These are phyloP conservation scores for Aspergillus mulundensis DNA, from an alignment of 495 filamentous ascomycete genomes.

Conservation along the genomic window DNA sequence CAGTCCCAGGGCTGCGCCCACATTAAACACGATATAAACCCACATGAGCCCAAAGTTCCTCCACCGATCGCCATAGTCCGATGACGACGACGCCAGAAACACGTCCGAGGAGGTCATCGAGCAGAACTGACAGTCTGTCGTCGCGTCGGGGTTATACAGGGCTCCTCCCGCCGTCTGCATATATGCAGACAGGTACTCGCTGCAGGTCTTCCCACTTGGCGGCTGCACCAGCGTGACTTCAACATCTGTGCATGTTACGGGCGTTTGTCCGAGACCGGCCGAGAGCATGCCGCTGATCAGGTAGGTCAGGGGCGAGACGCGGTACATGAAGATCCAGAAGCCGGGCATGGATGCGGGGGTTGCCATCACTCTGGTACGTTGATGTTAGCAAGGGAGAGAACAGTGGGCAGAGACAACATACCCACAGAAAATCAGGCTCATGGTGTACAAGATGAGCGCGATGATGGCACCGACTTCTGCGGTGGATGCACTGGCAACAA, in stretches of 20 bases:
- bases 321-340: constrained; percentile 87
- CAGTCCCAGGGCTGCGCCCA: constrained; percentile 55
- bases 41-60: constrained; percentile 61
- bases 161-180: constrained; percentile 48
- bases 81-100: constrained; percentile 49
- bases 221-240: constrained; percentile 56
- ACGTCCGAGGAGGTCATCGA: constrained; percentile 53
- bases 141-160: constrained; percentile 47
- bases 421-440: constrained; percentile 55
- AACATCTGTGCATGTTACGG: constrained; percentile 49
- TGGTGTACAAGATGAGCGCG: constrained; percentile 38
- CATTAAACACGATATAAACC: constrained; percentile 66
- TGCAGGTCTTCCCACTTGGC: constrained; percentile 45
- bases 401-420: no score
- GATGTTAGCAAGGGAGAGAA: no score
- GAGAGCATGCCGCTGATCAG: constrained; percentile 61
- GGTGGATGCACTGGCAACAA: not conserved
- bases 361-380: constrained; percentile 71
- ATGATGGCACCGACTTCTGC: not conserved
- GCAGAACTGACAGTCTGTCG: constrained; percentile 59
- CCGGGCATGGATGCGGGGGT: constrained; percentile 55
- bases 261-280: constrained; percentile 54
- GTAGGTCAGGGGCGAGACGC: constrained; percentile 69
- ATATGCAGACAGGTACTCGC: constrained; percentile 54
- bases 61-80: constrained; percentile 46